phyloP scores from a whole-genome alignment of 2,329 filamentous ascomycete genomes.

The Incumbomyces lentus region DNA sequence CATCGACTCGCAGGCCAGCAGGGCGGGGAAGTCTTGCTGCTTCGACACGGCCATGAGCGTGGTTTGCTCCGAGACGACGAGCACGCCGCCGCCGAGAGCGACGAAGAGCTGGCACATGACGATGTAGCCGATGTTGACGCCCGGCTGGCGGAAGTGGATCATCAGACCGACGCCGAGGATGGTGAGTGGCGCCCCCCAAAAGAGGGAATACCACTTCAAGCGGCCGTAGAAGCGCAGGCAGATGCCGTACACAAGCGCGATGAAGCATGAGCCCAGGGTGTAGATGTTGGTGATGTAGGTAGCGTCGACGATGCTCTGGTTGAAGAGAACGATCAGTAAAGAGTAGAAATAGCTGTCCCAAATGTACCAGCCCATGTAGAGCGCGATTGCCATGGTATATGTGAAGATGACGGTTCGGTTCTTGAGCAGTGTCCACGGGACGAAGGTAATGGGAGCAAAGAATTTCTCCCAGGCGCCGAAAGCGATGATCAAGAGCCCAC shows the following conservation, averaged over 20 bases:
- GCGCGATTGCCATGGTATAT: slow-evolving; percentile 15
- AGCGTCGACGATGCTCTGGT: slow-evolving; percentile 11
- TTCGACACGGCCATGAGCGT: too few relatives aligned
- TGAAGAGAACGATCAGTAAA: slow-evolving; percentile 14
- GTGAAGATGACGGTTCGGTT: slow-evolving; percentile 19
- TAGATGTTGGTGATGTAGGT: slow-evolving; percentile 40
- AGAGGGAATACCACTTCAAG: slow-evolving; percentile 45
- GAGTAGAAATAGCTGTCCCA: slow-evolving; percentile 25
- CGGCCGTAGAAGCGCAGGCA: slow-evolving; percentile 38
- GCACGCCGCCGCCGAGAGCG: slow-evolving; percentile 26
- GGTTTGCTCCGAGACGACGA: too few relatives aligned
- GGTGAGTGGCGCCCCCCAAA: slow-evolving; percentile 38
- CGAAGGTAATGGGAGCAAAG: slow-evolving; percentile 42
- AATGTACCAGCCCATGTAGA: slow-evolving; percentile 14
- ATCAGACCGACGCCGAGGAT: slow-evolving; percentile 42
- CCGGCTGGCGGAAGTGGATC: slow-evolving; percentile 42
- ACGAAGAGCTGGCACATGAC: slow-evolving; percentile 47
- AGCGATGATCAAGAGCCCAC: slow-evolving; percentile 40
- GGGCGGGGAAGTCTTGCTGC: too few relatives aligned
- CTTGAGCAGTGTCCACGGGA: slow-evolving; percentile 39
- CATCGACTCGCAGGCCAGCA: too few relatives aligned
- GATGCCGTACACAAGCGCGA: slow-evolving; percentile 42
- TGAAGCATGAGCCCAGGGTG: slow-evolving; percentile 41
- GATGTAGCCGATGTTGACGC: slow-evolving; percentile 38
- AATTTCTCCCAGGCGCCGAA: slow-evolving; percentile 48